A percentile compares a stretch with the other conserved stretches of the same genome.
These are phyloP conservation scores for Leccinum rimulosum DNA, from an alignment of 768 basidiomycete genomes.

Conservation along the genomic window DNA sequence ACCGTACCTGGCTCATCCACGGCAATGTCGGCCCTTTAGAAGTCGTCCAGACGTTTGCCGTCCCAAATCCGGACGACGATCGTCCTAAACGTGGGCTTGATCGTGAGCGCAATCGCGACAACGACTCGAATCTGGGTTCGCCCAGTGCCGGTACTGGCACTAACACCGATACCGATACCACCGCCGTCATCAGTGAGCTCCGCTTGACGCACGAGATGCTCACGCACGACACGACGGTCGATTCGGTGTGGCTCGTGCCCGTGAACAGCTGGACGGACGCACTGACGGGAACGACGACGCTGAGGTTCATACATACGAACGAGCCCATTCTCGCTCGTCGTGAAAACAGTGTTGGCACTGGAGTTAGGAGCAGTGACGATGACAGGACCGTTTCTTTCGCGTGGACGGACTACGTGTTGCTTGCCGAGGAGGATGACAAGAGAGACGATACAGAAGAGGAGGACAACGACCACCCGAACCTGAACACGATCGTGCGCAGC, in stretches of 20 bases:
- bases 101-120: neutral
- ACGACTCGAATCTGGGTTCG: neutral
- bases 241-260: constrained; percentile 12
- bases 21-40: constrained; percentile 8
- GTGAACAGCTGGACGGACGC: constrained; percentile 14
- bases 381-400: neutral
- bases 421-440: neutral
- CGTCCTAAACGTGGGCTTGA: neutral
- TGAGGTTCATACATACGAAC: constrained; percentile 22
- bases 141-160: neutral
- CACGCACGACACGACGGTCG: constrained; percentile 1
- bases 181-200: constrained; percentile 7
- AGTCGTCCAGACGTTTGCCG: constrained; percentile 20
- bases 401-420: constrained; percentile 18
- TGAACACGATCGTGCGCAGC: constrained; percentile 10
- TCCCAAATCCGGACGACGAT: constrained; percentile 6
- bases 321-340: neutral
- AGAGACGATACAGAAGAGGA: neutral
- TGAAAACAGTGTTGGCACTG: neutral
- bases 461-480: neutral
- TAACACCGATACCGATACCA: neutral
- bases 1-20: constrained; percentile 13
- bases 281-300: constrained; percentile 11
- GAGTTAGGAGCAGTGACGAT: neutral
- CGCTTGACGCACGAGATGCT: constrained; percentile 21